Evolutionary conservation across 352 stramenopile genomes (phyloP).

Genomic region (Pilasporangium apinafurcum): DNA sequence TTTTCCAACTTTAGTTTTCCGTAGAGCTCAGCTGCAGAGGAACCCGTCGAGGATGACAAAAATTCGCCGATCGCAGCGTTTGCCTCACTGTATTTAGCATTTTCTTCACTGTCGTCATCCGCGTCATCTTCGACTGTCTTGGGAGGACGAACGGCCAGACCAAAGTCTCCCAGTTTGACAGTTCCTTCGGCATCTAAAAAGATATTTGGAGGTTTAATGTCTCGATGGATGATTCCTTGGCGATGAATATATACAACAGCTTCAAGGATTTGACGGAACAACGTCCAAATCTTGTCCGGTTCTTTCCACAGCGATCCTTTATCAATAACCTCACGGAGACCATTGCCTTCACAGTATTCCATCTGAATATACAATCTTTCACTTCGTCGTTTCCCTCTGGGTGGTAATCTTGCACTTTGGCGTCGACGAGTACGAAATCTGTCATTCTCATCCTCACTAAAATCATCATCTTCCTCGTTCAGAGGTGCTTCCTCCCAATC

Average conservation of each 20-base stretch:
- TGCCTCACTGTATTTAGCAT: neutral
- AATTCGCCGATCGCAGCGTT: conserved; percentile 12
- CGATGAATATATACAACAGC: conserved; percentile 93
- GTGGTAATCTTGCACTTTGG: conserved; percentile 2
- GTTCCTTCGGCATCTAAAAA: conserved; percentile 91
- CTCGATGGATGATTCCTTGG: conserved; percentile 91
- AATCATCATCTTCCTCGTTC: conserved; percentile 20
- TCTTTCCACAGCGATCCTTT: conserved; percentile 75
- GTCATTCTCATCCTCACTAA: conserved; percentile 20
- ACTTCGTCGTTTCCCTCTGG: conserved; percentile 30
- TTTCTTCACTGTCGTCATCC: conserved; percentile 11
- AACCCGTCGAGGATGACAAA: conserved; percentile 50
- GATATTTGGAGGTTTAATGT: conserved; percentile 92
- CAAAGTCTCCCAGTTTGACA: conserved; percentile 94
- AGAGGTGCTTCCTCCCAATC: conserved; percentile 63
- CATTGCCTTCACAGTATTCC: conserved; percentile 94
- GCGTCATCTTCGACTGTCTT: conserved; percentile 45
- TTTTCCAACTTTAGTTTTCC: conserved; percentile 59
- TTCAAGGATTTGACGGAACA: conserved; percentile 94
- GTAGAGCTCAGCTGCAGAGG: conserved; percentile 67
- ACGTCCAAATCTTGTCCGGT: conserved; percentile 90
- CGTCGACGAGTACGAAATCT: neutral
- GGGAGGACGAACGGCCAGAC: conserved; percentile 84
- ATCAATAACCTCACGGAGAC: conserved; percentile 93
- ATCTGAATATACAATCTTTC: conserved; percentile 93